phyloP scores from a whole-genome alignment of 306 rosid species.

The Macrotyloma uniflorum region DNA sequence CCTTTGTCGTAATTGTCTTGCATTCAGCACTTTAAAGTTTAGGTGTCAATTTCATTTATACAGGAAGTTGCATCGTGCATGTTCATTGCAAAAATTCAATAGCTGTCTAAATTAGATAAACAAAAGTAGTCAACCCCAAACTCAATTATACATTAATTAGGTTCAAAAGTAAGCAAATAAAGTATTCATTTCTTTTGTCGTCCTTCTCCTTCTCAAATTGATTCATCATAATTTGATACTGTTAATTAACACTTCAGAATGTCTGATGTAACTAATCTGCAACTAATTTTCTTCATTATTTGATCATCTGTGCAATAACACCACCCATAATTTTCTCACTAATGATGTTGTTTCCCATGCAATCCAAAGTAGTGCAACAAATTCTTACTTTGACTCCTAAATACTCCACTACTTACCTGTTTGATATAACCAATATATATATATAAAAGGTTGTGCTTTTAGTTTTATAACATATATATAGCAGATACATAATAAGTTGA shows the following conservation, averaged over 20 bases:
- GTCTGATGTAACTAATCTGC: neutral
- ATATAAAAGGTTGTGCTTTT: too few relatives aligned
- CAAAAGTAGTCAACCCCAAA: constrained; percentile 22
- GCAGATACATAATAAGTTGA: too few relatives aligned
- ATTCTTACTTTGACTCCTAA: too few relatives aligned
- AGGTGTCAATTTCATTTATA: constrained; percentile 2
- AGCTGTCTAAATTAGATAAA: constrained; percentile 18
- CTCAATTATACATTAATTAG: constrained; percentile 11
- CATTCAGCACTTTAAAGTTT: neutral
- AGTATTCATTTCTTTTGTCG: neutral
- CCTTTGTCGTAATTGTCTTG: neutral
- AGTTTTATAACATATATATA: too few relatives aligned
- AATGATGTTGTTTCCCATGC: too few relatives aligned
- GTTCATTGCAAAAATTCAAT: neutral
- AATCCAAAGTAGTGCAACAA: too few relatives aligned
- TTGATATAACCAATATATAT: too few relatives aligned
- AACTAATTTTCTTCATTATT: neutral
- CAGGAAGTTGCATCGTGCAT: neutral
- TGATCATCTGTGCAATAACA: neutral
- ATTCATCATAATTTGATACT: neutral
- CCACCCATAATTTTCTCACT: too few relatives aligned
- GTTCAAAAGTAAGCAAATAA: neutral
- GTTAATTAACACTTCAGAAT: neutral
- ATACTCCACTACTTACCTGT: too few relatives aligned
- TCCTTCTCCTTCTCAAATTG: neutral